A percentile compares a stretch with the other conserved stretches of the same genome.
phyloP scores from a whole-genome alignment of 176 grass and related monocot species.

The Oryza glaberrima region DNA sequence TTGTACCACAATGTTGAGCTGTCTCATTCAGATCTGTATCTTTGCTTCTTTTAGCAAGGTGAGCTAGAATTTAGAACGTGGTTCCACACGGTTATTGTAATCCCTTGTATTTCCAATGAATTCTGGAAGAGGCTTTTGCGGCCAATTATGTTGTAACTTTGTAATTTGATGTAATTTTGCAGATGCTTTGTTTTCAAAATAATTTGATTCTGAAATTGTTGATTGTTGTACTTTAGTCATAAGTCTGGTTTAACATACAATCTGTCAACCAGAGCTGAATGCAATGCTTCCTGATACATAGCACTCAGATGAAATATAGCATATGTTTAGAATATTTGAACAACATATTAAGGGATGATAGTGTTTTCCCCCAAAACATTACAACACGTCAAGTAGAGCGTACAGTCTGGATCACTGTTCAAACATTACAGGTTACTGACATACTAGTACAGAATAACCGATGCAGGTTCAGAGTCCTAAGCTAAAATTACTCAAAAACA shows the following conservation, averaged over 20 bases:
- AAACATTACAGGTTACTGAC: conserved; percentile 12
- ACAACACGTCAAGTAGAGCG: neutral
- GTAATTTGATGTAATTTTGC: conserved; percentile 42
- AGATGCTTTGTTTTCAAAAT: conserved; percentile 39
- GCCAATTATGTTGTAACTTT: conserved; percentile 35
- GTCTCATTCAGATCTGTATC: conserved; percentile 31
- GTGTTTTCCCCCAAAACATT: neutral
- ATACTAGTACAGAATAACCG: neutral
- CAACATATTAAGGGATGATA: neutral
- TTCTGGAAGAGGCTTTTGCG: conserved; percentile 6
- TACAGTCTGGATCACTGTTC: neutral
- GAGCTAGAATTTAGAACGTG: conserved; percentile 34
- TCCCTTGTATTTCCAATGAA: conserved; percentile 13
- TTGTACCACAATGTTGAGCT: conserved; percentile 40
- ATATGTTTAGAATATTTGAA: too few species aligned
- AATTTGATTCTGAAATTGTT: neutral
- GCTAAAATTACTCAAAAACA: neutral
- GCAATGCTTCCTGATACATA: neutral
- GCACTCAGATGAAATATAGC: too few species aligned
- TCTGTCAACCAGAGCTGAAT: neutral
- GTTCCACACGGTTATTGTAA: conserved; percentile 31
- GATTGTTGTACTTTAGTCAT: neutral
- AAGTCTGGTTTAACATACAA: neutral
- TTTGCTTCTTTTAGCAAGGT: conserved; percentile 27
- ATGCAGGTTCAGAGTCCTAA: neutral